Percentiles rank a stretch among this genome's conserved stretches.
Evolutionary conservation across 495 filamentous ascomycete genomes (phyloP).

Genomic region (Aspergillus mulundensis): DNA sequence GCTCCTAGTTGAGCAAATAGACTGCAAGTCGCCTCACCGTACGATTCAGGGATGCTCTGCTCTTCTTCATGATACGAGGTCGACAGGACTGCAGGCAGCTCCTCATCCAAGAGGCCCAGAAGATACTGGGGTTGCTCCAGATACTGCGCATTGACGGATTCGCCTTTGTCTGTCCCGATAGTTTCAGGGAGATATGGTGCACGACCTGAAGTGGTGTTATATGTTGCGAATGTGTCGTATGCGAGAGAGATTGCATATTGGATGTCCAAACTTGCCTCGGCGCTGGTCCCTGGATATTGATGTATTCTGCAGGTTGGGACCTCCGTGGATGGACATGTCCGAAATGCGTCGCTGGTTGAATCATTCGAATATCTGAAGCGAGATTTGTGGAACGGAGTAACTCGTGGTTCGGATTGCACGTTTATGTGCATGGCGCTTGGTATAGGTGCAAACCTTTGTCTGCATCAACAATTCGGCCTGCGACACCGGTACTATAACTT

Average conservation of each 20-base stretch:
- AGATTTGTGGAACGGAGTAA: slow-evolving; percentile 57
- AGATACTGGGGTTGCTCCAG: slow-evolving; percentile 74
- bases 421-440: slow-evolving; percentile 29
- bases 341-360: slow-evolving; percentile 57
- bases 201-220: slow-evolving; percentile 64
- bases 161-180: slow-evolving; percentile 33
- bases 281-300: slow-evolving; percentile 20
- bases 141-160: slow-evolving; percentile 74
- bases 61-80: slow-evolving; percentile 62
- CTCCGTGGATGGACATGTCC: slow-evolving; percentile 56
- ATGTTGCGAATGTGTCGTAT: slow-evolving; percentile 54
- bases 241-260: slow-evolving; percentile 63
- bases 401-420: slow-evolving; percentile 49
- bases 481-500: slow-evolving; percentile 45
- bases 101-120: slow-evolving; percentile 51
- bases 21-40: slow-evolving; percentile 63
- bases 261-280: slow-evolving; percentile 69
- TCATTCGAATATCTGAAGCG: slow-evolving; percentile 42
- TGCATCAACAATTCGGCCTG: slow-evolving; percentile 52
- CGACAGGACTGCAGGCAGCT: slow-evolving; percentile 68
- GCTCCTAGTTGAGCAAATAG: slow-evolving; percentile 68
- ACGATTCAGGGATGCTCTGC: slow-evolving; percentile 51
- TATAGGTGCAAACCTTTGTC: slow-evolving; percentile 52
- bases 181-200: slow-evolving; percentile 54
- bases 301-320: slow-evolving; percentile 46